Evolutionary conservation across 352 stramenopile genomes (phyloP), one percentile per base, ranked within the genome.

Genomic region (Pythium sukuiense): DNA sequence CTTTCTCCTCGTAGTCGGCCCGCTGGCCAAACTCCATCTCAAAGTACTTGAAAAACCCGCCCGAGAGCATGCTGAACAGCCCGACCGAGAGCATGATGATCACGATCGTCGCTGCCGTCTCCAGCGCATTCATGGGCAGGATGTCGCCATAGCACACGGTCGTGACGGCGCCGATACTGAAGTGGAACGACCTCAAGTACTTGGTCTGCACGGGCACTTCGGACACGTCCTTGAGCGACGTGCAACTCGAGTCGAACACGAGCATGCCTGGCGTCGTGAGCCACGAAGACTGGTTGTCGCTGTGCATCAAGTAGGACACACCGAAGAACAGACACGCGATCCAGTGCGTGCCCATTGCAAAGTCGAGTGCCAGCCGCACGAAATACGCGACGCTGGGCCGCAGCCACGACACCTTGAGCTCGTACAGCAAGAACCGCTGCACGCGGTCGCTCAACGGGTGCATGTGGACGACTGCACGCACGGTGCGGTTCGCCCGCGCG

Each of bases 361-460:
- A 76, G 35, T 71, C 66, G 2, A 74, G 29, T 3, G 61, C 80
- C 5, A 90, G 71, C 1, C 76, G 77, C 45, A 80, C 26, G 4
- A 90, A 59, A 45, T 87, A 85, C 14, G 67, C 55, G 2, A 71
- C 3, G 14, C 65, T 69, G 2, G 73, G 69, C 3, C 63, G 55
- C 32, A 73, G 26, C 37, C 52, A 69, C 30, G 45, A 7, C 1
- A 83, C 18, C 20, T 76, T 78, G 49, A 73, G 29, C 49, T 92
- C 83, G 55, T 89, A 90, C 20, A 92, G 30, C 46, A 92, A 27
- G 33, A 79, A 82, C 1, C 65, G 74, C 58, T 89, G 79, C 1
- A 89, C 43, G 32, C 73, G 59, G 49, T 89, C 76, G 29, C 66
- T 77, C 24, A 90, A 61, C 9, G 67, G 56, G 7, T 77, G 77